phyloP scores from a whole-genome alignment of 2,329 filamentous ascomycete genomes.

The Trichoderma lentiforme region DNA sequence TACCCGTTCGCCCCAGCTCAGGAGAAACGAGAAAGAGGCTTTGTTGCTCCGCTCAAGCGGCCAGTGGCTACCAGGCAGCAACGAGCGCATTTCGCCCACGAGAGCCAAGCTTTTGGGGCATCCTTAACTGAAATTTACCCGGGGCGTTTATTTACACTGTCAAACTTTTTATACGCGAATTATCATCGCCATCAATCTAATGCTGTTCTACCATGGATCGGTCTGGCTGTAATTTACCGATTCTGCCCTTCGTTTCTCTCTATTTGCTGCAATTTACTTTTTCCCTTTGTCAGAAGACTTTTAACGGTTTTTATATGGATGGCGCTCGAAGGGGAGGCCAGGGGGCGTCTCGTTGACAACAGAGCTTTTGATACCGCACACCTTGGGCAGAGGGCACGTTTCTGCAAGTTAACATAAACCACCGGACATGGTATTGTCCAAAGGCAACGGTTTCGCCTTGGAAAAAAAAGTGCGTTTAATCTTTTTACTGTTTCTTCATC shows the following conservation, averaged over 20 bases:
- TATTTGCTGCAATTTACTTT: neutral
- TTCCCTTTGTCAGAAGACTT: conserved; percentile 22
- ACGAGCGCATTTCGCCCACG: conserved; percentile 46
- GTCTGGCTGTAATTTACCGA: neutral
- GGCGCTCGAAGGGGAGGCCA: conserved; percentile 27
- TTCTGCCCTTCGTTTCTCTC: neutral
- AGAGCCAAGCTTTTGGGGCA: conserved; percentile 65
- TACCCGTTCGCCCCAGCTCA: conserved; percentile 40
- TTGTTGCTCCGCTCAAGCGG: conserved; percentile 61
- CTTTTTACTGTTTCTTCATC: conserved; percentile 37
- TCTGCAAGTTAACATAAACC: conserved; percentile 30
- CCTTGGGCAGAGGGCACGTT: conserved; percentile 21
- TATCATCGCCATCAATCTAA: conserved; percentile 4
- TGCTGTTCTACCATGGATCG: conserved; percentile 6
- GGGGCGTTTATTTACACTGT: neutral
- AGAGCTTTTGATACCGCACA: conserved; percentile 32
- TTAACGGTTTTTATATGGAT: conserved; percentile 26
- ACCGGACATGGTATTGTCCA: conserved; percentile 29
- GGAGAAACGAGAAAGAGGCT: conserved; percentile 60
- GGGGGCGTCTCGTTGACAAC: conserved; percentile 27
- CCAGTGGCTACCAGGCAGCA: conserved; percentile 45
- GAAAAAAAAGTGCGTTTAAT: conserved; percentile 35
- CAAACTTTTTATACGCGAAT: neutral
- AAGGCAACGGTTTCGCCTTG: conserved; percentile 25
- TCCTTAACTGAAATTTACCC: conserved; percentile 47